Base-by-base conservation (phyloP, 306 rosid genomes). In the Pyrus betulifolia region DNA sequence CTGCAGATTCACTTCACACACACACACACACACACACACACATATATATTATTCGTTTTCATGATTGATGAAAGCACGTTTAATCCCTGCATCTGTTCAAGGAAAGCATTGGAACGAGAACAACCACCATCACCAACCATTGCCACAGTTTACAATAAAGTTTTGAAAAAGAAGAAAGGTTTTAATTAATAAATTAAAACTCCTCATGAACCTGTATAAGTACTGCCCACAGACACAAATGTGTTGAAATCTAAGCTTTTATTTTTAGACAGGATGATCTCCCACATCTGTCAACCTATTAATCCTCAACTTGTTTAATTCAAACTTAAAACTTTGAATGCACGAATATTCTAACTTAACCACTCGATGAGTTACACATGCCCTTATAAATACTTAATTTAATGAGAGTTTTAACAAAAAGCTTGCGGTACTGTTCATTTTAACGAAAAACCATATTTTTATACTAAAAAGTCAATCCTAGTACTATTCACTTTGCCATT, bases 11-110 rank as follows among this genome's bases (percentile, higher is more conserved):
- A 15, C 55, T 49, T 49, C 55, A 5, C 55, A 14, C 55, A 2
- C 21, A 5, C 38, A 35, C 27, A 25, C 27, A 25, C 27, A 25
- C 27, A 25, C 25, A 25, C 38, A 33, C 40, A 33, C 38, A 33
- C 38, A 33, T 1, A 49, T 49, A 15, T 49, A 57, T 57, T n/a
- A 13, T 72, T 23, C 18, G 66, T 14, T 57, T 72, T 73, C 69
- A 40, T 59, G 69, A 74, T 60, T 73, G 77, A 59, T 74, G 69
- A 54, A 27, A 27, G 66, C 55, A 38, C 61, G 46, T 51, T 22
- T 35, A 31, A 51, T 28, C 75, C 25, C 51, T 31, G 46, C 30
- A 12, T 58, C 17, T 57, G 35, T 22, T 35, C 30, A 38, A 13
- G 33, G 44, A 45, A 18, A 8, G 40, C 55, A 14, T 17, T 7